These are phyloP conservation scores for Excoecaria agallocha DNA, from an alignment of 345 rosid genomes.

Conservation along the genomic window DNA sequence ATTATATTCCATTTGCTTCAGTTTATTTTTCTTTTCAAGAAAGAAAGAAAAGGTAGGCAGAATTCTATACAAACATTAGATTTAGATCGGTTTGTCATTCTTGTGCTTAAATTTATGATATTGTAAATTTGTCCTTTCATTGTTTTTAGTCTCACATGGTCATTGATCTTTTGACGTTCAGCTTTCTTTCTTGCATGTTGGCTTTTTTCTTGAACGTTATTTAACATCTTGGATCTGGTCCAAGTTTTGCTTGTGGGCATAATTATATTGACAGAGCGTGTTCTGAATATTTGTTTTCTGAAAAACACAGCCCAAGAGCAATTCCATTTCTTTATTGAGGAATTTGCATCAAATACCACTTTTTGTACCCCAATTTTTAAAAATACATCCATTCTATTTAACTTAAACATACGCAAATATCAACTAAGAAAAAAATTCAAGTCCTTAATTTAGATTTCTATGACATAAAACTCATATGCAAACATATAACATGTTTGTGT, in stretches of 20 bases:
- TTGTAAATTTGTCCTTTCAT: not conserved
- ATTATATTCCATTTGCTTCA: not conserved
- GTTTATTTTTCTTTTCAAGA: no score
- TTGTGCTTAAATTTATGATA: no score
- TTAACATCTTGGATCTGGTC: not conserved
- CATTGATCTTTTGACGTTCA: not conserved
- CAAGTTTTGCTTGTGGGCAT: not conserved
- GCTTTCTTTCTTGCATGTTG: not conserved
- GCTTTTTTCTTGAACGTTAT: not conserved
- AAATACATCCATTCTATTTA: no score
- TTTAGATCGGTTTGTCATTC: not conserved
- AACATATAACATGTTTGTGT: not conserved
- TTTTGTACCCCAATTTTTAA: no score
- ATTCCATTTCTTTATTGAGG: not conserved
- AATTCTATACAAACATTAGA: not conserved
- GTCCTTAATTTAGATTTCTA: no score
- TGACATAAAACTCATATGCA: not conserved
- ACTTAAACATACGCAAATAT: no score
- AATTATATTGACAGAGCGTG: not conserved
- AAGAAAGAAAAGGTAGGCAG: not conserved
- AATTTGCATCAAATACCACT: no score
- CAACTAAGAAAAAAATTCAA: no score
- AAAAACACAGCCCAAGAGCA: not conserved
- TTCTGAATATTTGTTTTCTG: not conserved
- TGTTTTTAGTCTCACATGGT: not conserved